phyloP scores from a whole-genome alignment of 1,139 yeast species.

The Taphrina pruni region DNA sequence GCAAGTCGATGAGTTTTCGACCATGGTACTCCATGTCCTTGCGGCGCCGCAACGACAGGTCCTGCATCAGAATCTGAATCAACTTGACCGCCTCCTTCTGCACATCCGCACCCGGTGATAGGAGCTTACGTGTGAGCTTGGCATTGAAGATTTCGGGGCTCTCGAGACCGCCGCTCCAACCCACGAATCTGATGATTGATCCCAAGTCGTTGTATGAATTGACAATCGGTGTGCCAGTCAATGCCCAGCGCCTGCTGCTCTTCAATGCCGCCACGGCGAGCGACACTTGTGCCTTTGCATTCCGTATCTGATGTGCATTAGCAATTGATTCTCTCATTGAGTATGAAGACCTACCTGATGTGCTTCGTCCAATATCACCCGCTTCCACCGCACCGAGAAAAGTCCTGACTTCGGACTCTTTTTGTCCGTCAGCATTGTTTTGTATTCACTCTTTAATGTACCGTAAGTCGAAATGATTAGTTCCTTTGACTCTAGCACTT shows the following conservation, averaged over 20 bases:
- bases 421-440: slow-evolving; percentile 27
- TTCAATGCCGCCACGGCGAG: slow-evolving; percentile 71
- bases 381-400: slow-evolving; percentile 73
- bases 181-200: slow-evolving; percentile 75
- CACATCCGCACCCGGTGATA: slow-evolving; percentile 23
- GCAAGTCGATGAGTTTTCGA: slow-evolving; percentile 72
- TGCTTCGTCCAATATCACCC: slow-evolving; percentile 89
- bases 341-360: slow-evolving; percentile 62
- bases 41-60: slow-evolving; percentile 81
- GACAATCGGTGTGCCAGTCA: slow-evolving; percentile 94
- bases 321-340: no score
- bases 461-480: slow-evolving; percentile 88
- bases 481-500: slow-evolving; percentile 49
- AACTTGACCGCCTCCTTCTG: slow-evolving; percentile 67
- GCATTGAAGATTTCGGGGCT: slow-evolving; percentile 70
- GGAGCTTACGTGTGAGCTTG: slow-evolving; percentile 61
- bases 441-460: slow-evolving; percentile 70
- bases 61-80: slow-evolving; percentile 82
- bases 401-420: slow-evolving; percentile 68
- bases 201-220: slow-evolving; percentile 86
- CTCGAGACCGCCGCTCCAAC: slow-evolving; percentile 89
- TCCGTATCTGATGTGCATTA: slow-evolving; percentile 61
- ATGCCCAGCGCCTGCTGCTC: slow-evolving; percentile 76
- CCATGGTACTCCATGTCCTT: slow-evolving; percentile 77
- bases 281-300: slow-evolving; percentile 80